A percentile compares a stretch with the other conserved stretches of the same genome.
Conservation (phyloP, 352 stramenopile genomes). For the Phytophthora sansomeana region DNA sequence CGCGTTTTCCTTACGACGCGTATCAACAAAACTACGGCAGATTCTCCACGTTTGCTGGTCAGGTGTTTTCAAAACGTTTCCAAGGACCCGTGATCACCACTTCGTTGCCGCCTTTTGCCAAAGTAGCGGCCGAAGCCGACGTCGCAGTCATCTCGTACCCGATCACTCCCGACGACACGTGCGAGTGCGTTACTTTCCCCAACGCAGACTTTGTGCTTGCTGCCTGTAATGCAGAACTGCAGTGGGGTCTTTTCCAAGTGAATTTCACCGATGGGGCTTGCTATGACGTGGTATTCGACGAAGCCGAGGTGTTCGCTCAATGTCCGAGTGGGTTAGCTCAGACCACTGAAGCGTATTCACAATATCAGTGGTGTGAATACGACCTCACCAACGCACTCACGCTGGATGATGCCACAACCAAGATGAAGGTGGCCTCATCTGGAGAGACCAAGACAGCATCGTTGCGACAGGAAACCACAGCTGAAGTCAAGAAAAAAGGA, state of each 20-base stretch:
- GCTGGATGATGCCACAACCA: background rate
- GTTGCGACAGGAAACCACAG: background rate
- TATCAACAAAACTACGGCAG: no score
- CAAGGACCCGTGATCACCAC: no score
- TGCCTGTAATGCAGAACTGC: background rate
- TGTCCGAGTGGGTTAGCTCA: conserved; percentile 1
- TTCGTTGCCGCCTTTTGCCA: no score
- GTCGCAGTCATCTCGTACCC: conserved; percentile 16
- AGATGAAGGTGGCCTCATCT: background rate
- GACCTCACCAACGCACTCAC: conserved; percentile 11
- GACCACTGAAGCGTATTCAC: background rate
- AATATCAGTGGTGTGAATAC: conserved; percentile 14
- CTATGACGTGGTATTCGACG: conserved; percentile 19
- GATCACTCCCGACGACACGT: conserved; percentile 10
- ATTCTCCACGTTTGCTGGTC: no score
- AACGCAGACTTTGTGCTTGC: background rate
- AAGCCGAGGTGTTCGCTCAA: conserved; percentile 6
- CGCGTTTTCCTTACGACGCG: no score
- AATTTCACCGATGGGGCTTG: conserved; percentile 10
- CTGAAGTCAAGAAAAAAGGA: conserved; percentile 2
- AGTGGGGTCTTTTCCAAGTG: conserved; percentile 17
- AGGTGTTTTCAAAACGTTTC: no score
- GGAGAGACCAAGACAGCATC: background rate
- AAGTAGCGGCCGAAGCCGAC: background rate
- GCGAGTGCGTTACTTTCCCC: conserved; percentile 16